These are phyloP conservation scores for Chenopodium album DNA, from an alignment of 148 eudicot species.

Conservation along the genomic window DNA sequence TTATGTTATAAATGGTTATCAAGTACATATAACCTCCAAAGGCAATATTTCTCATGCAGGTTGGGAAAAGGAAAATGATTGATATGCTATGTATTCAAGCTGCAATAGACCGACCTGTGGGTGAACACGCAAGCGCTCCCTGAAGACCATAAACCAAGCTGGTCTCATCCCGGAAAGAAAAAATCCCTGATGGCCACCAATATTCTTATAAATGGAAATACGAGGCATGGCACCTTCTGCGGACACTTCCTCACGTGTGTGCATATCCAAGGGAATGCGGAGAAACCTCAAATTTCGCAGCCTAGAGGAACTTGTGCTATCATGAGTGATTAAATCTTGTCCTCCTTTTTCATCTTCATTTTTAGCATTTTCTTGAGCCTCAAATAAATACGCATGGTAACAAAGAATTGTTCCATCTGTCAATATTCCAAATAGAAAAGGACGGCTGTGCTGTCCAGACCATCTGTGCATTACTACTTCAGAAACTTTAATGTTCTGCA, in stretches of 20 bases:
- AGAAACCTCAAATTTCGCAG: conserved; percentile 81
- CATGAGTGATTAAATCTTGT: conserved; percentile 35
- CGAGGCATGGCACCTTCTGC: conserved; percentile 51
- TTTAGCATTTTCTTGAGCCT: conserved; percentile 69
- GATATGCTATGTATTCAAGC: not conserved
- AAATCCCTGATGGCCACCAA: conserved; percentile 80
- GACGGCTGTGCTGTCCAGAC: conserved; percentile 75
- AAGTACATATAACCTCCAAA: not conserved
- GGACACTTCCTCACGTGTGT: conserved; percentile 70
- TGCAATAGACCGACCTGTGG: conserved; percentile 68
- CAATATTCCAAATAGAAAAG: conserved; percentile 75
- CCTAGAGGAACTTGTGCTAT: conserved; percentile 65
- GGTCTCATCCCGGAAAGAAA: conserved; percentile 86
- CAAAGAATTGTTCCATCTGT: conserved; percentile 89
- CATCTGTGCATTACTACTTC: conserved; percentile 91
- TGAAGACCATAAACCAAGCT: conserved; percentile 88
- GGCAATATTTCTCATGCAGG: not conserved
- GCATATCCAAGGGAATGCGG: conserved; percentile 73
- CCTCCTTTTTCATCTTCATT: conserved; percentile 46
- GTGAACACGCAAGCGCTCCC: conserved; percentile 92
- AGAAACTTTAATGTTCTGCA: conserved; percentile 57
- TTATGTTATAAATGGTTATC: not conserved
- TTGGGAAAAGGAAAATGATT: not conserved
- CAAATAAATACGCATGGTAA: conserved; percentile 85
- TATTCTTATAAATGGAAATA: conserved; percentile 72